Base-by-base conservation (phyloP, 768 basidiomycete genomes). In the Suillus spraguei region DNA sequence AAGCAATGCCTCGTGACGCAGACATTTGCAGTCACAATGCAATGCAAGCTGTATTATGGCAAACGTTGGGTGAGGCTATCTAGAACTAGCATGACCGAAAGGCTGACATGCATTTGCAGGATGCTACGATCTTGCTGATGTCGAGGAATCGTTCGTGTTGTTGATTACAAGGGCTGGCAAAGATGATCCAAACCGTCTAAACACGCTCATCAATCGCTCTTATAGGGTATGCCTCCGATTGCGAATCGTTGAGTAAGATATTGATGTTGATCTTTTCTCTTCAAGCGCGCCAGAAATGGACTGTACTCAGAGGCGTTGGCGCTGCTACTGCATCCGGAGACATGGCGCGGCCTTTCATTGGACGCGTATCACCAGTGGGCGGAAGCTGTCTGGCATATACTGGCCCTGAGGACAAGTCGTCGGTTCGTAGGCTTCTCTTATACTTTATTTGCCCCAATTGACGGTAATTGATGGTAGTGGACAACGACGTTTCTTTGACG, bases 1-100 rank as follows among this genome's bases (percentile, higher is more conserved):
- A 79, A 65, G 78, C 79, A 24, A 70, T 79, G 2, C 80, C 83
- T 39, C 70, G 77, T 16, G 85, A 87, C 49, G 77, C 78, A 14
- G 88, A 92, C 59, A 84, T 91, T 71, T 89, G 88, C 79, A 85
- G 86, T 16, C 86, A 86, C 59, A 90, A 94, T 70, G 84, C 87
- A 22, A 88, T 91, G 50, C 90, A 92, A 69, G 86, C 89, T 14
- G 76, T 89, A 50, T 78, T 90, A 17, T 94, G 93, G 92, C 81
- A 76, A 64, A 83, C 85, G 60, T 79, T 87, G 63, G 92, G 92
- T 91, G 55, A 64, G 76, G 70, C 14, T 20, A 24, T 60, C 33
- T 59, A 28, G 13, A 20, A 6, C 13, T 33, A 24, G 20, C 20
- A 49, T 8, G 41, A n/a, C 42, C 10, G 24, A 53, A 38, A 42